phyloP scores from a whole-genome alignment of 225 moss, liverwort and hornwort species.

The Antitrichia curtipendula region DNA sequence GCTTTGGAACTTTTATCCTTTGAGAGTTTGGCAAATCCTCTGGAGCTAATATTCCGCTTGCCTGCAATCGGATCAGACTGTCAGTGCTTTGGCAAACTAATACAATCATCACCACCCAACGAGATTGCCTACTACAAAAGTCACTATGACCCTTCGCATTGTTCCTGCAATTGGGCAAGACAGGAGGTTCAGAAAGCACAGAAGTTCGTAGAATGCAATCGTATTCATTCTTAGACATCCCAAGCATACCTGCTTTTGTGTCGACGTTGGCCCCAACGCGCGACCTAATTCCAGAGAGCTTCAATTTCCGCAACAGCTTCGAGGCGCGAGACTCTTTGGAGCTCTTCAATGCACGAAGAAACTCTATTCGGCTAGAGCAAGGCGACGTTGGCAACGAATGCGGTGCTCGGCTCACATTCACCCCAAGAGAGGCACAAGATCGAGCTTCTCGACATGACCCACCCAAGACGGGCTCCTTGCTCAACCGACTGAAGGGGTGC shows the following conservation, averaged over 20 bases:
- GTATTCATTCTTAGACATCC: background rate
- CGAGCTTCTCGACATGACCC: constrained; percentile 11
- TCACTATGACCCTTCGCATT: background rate
- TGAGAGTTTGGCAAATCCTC: background rate
- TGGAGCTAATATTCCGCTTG: background rate
- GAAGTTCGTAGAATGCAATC: background rate
- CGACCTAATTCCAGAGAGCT: constrained; percentile 2
- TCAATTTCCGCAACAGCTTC: constrained; percentile 10
- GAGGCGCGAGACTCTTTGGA: constrained; percentile 12
- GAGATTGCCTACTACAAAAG: background rate
- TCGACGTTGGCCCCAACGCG: background rate
- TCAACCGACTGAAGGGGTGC: background rate
- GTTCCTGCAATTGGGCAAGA: background rate
- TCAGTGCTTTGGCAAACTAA: background rate
- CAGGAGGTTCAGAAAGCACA: background rate
- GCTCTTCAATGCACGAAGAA: background rate
- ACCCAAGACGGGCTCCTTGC: constrained; percentile 7
- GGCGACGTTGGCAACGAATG: constrained; percentile 16
- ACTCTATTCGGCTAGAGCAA: background rate
- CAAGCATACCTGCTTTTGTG: constrained; percentile 2
- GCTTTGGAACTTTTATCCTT: background rate
- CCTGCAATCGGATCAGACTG: constrained; percentile 5
- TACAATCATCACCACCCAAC: background rate
- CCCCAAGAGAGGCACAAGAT: background rate
- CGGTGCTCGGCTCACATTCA: background rate